A percentile compares a stretch with the other conserved stretches of the same genome.
Conservation (phyloP, 495 filamentous ascomycete genomes). For the Aspergillus ostianus region DNA sequence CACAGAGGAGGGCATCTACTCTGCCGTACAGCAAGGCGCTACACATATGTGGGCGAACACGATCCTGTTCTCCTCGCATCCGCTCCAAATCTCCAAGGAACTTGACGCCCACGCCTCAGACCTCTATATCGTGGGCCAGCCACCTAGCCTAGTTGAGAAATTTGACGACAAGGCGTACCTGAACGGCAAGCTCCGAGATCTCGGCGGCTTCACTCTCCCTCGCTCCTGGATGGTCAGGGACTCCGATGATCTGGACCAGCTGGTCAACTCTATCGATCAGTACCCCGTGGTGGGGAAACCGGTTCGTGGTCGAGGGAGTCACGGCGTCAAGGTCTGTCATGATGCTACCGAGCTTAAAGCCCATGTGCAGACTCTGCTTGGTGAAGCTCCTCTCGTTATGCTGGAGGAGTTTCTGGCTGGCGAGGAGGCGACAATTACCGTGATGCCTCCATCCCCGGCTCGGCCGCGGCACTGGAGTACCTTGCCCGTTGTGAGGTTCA, state of each 20-base stretch:
- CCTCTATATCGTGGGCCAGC: constrained; percentile 34
- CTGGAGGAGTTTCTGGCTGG: constrained; percentile 39
- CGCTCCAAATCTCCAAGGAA: constrained; percentile 28
- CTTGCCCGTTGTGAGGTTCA: constrained; percentile 34
- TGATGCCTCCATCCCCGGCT: constrained; percentile 35
- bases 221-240: constrained; percentile 18
- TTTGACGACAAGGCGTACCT: constrained; percentile 41
- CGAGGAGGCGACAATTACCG: constrained; percentile 41
- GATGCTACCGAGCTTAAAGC: constrained; percentile 16
- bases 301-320: constrained; percentile 25
- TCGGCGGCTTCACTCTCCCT: constrained; percentile 20
- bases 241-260: constrained; percentile 9
- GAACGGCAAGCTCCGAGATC: constrained; percentile 28
- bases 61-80: constrained; percentile 35
- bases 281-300: constrained; percentile 38
- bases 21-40: constrained; percentile 30
- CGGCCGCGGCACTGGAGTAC: constrained; percentile 30
- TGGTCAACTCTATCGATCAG: constrained; percentile 11
- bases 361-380: constrained; percentile 25
- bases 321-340: constrained; percentile 37
- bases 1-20: constrained; percentile 33
- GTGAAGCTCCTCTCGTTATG: constrained; percentile 30
- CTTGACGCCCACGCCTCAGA: constrained; percentile 16
- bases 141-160: constrained; percentile 34
- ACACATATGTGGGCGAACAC: constrained; percentile 44